Conservation (phyloP, 106 monocot species). For the Allium sativum region DNA sequence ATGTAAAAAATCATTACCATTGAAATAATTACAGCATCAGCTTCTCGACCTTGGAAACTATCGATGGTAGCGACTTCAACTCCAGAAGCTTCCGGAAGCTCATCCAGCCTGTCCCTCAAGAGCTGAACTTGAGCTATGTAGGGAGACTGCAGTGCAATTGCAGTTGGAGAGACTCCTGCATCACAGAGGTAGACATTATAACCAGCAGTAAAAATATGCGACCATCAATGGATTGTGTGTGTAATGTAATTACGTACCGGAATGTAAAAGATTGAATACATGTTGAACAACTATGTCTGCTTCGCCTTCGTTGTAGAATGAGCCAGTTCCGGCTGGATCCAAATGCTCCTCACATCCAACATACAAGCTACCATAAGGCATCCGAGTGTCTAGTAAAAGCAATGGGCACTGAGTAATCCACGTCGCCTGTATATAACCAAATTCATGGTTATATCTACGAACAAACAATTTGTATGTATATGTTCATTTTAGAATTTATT, state of each 20-base stretch:
- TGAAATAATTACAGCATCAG: constrained; percentile 93
- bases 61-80: constrained; percentile 94
- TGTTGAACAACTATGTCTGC: constrained; percentile 91
- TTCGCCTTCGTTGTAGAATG: constrained; percentile 94
- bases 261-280: constrained; percentile 77
- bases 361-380: constrained; percentile 82
- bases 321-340: constrained; percentile 91
- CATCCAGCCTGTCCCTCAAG: constrained; percentile 69
- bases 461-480: too few species aligned
- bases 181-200: neutral
- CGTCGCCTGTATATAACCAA: constrained; percentile 34
- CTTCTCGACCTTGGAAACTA: constrained; percentile 95
- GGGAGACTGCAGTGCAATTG: constrained; percentile 89
- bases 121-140: constrained; percentile 98
- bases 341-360: constrained; percentile 86
- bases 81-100: constrained; percentile 64
- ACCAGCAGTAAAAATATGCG: neutral
- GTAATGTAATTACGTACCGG: constrained; percentile 32
- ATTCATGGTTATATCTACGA: neutral
- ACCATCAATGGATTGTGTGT: neutral
- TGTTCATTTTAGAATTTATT: too few species aligned
- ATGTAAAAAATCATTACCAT: constrained; percentile 37
- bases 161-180: constrained; percentile 65
- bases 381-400: constrained; percentile 89
- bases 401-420: constrained; percentile 79